Evolutionary conservation across 768 basidiomycete species (phyloP), one percentile per base, ranked within the genome.

Genomic region (Serendipita indica): DNA sequence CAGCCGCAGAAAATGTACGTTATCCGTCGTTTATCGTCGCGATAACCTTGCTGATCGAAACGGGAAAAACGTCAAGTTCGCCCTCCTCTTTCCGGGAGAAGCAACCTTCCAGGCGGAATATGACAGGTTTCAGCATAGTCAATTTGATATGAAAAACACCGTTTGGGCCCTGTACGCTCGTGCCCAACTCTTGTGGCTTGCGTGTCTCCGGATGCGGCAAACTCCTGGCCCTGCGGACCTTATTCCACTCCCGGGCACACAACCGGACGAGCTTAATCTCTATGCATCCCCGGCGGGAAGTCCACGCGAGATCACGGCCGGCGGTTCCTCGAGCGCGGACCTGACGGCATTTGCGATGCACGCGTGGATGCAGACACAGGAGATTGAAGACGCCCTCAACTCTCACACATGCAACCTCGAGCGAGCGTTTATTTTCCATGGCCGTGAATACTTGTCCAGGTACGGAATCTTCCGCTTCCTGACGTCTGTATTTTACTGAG

Each of bases 161-260:
- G 75, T 89, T 1, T 89, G 86, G 86, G 86, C 84, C 0, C 72
- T 89, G 27, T 86, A 86, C 64, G 87, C 85, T 69, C 80, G 87
- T 33, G 80, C 80, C 66, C 84, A 89, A 83, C 75, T 89, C 7
- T 72, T 89, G 2, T 89, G 86, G 85, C 84, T 79, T 64, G 83
- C 81, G 65, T 82, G 79, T 62, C 74, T 75, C 49, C 78, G 79
- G 2, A 70, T 81, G 27, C 67, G 77, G 54, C 49, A 54, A 7
- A 18, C 57, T 7, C 57, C 59, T n/a, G 14, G 14, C 13, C 32
- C 14, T 20, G n/a, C 57, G 18, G 16, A 30, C 33, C n/a, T 28
- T 20, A 33, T 25, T 30, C 39, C 14, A 18, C 20, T 20, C 46
- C 18, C 32, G 33, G 25, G 18, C 5, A 20, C 33, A 10, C 13